Conservation (phyloP, 179 eudicot species). For the Spinacia oleracea region DNA sequence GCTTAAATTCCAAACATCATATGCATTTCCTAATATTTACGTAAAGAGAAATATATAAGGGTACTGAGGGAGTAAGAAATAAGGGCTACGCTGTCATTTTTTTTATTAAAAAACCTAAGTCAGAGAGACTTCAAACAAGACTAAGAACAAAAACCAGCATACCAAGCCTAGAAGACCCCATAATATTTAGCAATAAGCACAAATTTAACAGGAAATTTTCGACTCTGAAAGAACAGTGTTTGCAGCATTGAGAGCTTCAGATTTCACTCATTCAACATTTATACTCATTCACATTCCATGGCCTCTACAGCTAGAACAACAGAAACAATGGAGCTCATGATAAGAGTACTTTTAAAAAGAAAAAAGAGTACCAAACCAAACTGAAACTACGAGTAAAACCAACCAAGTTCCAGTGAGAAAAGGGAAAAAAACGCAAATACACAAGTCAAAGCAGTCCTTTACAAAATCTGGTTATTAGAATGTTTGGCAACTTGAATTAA, state of each 20-base stretch:
- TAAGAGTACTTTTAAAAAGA: too few species aligned
- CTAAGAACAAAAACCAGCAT: neutral
- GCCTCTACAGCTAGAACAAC: neutral
- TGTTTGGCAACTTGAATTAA: neutral
- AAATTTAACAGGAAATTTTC: neutral
- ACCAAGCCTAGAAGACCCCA: neutral
- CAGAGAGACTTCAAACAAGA: neutral
- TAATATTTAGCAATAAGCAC: neutral
- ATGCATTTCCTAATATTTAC: neutral
- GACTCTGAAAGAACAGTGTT: too few species aligned
- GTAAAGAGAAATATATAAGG: too few species aligned
- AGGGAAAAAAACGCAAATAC: neutral
- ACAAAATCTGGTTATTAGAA: neutral
- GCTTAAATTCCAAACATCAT: neutral
- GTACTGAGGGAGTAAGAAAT: neutral
- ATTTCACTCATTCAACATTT: neutral
- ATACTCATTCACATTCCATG: neutral
- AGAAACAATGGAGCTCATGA: neutral
- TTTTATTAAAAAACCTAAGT: neutral
- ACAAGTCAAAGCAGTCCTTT: neutral
- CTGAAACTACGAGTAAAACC: neutral
- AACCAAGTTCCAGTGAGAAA: neutral
- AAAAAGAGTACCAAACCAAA: too few species aligned
- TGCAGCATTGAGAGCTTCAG: neutral
- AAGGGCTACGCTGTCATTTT: neutral